phyloP scores from a whole-genome alignment of 2,329 filamentous ascomycete species.

The Fusarium sp. region DNA sequence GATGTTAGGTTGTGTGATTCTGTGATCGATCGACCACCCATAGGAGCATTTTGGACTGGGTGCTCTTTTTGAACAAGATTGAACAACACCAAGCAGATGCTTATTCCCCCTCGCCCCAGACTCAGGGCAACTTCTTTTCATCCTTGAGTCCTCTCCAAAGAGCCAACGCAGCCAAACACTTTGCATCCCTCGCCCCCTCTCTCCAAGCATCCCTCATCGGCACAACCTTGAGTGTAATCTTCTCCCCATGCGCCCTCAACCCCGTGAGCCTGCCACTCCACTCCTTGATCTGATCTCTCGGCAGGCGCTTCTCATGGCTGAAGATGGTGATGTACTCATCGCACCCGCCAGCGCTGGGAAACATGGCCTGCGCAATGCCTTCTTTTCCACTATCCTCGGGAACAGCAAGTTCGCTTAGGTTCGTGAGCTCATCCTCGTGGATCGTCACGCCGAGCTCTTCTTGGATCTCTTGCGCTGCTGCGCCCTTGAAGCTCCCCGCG shows the following conservation, averaged over 20 bases:
- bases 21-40: no score
- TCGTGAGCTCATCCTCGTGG: conserved; percentile 59
- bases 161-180: conserved; percentile 70
- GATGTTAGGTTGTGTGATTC: no score
- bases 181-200: conserved; percentile 69
- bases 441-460: conserved; percentile 71
- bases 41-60: no score
- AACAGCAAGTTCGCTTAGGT: conserved; percentile 65
- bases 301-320: conserved; percentile 66
- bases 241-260: conserved; percentile 69
- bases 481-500: conserved; percentile 66
- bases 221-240: conserved; percentile 71
- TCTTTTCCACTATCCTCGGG: conserved; percentile 50
- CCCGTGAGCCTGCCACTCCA: conserved; percentile 71
- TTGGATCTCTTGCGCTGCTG: conserved; percentile 70
- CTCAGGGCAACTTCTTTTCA: conserved; percentile 56
- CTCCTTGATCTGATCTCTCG: conserved; percentile 62
- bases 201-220: conserved; percentile 68
- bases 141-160: conserved; percentile 68
- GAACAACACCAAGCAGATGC: not conserved
- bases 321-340: conserved; percentile 72
- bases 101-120: not conserved
- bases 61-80: not conserved
- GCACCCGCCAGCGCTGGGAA: conserved; percentile 69
- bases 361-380: conserved; percentile 63